Percentiles rank a stretch among this genome's conserved stretches.
Conservation (phyloP, 768 basidiomycete genomes). For the Termitomyces bulborhizus region DNA sequence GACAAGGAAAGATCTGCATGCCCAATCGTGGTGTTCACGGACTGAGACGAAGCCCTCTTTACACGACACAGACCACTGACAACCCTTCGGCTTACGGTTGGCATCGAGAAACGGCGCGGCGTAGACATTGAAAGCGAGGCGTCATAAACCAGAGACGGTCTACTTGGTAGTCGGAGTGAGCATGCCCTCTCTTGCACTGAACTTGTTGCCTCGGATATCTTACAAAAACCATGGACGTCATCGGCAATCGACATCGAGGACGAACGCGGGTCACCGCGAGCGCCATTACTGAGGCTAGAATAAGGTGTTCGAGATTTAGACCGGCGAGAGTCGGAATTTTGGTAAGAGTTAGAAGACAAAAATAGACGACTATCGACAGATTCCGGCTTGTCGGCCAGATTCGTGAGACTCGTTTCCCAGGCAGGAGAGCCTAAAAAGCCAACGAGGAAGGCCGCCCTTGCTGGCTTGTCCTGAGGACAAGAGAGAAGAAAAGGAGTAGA, state of each 20-base stretch:
- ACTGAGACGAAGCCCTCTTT: conserved; percentile 18
- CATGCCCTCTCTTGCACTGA: conserved; percentile 5
- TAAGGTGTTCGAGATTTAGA: conserved; percentile 6
- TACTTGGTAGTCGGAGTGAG: conserved; percentile 13
- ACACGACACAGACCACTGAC: conserved; percentile 8
- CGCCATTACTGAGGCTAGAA: conserved; percentile 4
- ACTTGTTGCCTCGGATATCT: conserved; percentile 1
- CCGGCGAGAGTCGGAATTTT: conserved; percentile 14
- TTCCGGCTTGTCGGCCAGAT: conserved; percentile 11
- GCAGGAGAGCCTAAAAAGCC: conserved; percentile 40
- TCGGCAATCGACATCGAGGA: conserved; percentile 12
- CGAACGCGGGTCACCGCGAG: conserved; percentile 5
- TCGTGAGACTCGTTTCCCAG: conserved; percentile 32
- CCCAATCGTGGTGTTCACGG: conserved; percentile 13
- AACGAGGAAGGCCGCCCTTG: conserved; percentile 32
- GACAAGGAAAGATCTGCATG: conserved; percentile 12
- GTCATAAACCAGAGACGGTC: conserved; percentile 13
- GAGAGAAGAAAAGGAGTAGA: conserved; percentile 14
- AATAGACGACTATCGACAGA: conserved; percentile 13
- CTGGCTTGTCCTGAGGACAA: neutral
- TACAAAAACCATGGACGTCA: conserved; percentile 7
- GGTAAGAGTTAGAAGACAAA: conserved; percentile 15
- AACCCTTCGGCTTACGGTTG: conserved; percentile 15
- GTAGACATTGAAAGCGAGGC: conserved; percentile 4
- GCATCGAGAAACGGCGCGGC: conserved; percentile 26